Evolutionary conservation across 2,329 filamentous ascomycete species (phyloP), one percentile per base, ranked within the genome.

Genomic region (Colletotrichum euphorbiae): DNA sequence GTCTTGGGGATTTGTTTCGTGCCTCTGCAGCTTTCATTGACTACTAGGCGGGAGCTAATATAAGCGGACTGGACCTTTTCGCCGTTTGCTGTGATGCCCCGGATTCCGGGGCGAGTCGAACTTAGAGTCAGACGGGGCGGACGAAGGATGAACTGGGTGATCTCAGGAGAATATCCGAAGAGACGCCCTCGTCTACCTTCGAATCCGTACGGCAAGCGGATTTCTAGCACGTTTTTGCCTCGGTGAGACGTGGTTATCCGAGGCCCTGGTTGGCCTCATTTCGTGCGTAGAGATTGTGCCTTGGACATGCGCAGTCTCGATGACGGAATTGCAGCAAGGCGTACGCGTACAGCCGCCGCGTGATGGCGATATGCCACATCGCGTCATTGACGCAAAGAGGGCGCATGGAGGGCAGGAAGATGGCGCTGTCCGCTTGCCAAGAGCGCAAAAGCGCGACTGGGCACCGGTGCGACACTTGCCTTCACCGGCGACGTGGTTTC

Each of bases 361-460:
- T 21, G 58, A 63, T 52, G 40, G 45, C 19, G 36, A 45, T 51
- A 45, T 40, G 33, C 19, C 17, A 43, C 58, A 28, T 40, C 9
- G 50, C 24, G 43, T 57, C 51, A 51, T 45, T 56, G 36, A 56
- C 43, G 36, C 42, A 56, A 17, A 1, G 6, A 24, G 15, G 31
- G 15, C 21, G 17, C 13, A 36, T 31, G 19, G n/a, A 24, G n/a
- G 11, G 4, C n/a, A n/a, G 2, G 46, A 40, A 65, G 59, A 51
- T 51, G 50, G 33, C 58, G 58, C 36, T 31, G 43, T 52, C 12
- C 40, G 45, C 59, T 51, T 46, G 52, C 51, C 59, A 63, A 63
- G 59, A 52, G n/a, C n/a, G n/a, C n/a, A 36, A 45, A n/a, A n/a
- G n/a, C n/a, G n/a, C 5, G 33, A 7, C 5, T 45, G 36, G 40